A percentile compares a stretch with the other conserved stretches of the same genome.
Conservation (phyloP, 768 basidiomycete species). For the Termitomyces bulborhizus region DNA sequence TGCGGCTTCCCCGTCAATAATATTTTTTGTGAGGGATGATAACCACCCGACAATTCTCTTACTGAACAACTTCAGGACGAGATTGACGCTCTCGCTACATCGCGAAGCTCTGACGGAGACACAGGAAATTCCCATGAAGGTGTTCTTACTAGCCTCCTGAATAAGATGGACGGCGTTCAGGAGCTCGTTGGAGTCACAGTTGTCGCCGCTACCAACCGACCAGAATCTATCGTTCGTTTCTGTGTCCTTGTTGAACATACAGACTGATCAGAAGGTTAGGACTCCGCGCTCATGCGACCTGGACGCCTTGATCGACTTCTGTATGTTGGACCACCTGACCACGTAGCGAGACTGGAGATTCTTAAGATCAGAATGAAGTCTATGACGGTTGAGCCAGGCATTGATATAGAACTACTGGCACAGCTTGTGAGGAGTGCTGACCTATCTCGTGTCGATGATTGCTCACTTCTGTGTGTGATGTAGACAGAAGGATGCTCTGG, state of each 20-base stretch:
- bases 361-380: constrained; percentile 66
- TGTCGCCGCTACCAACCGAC: constrained; percentile 93
- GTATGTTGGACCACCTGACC: constrained; percentile 90
- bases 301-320: constrained; percentile 92
- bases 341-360: constrained; percentile 75
- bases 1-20: constrained; percentile 88
- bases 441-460: neutral
- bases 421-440: constrained; percentile 42
- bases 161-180: constrained; percentile 99
- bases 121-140: constrained; percentile 67
- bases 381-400: constrained; percentile 74
- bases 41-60: neutral
- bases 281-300: constrained; percentile 90
- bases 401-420: constrained; percentile 67
- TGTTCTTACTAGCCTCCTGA: constrained; percentile 86
- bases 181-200: constrained; percentile 93
- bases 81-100: constrained; percentile 87
- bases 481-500: constrained; percentile 96
- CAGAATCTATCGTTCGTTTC: constrained; percentile 76
- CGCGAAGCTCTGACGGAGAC: constrained; percentile 58
- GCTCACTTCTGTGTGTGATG: neutral
- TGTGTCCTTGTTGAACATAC: neutral
- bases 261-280: constrained; percentile 40
- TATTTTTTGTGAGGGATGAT: constrained; percentile 82
- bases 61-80: constrained; percentile 63